These are phyloP conservation scores for Kluyveromyces lactis DNA, from an alignment of 805 yeast genomes.

Conservation along the genomic window DNA sequence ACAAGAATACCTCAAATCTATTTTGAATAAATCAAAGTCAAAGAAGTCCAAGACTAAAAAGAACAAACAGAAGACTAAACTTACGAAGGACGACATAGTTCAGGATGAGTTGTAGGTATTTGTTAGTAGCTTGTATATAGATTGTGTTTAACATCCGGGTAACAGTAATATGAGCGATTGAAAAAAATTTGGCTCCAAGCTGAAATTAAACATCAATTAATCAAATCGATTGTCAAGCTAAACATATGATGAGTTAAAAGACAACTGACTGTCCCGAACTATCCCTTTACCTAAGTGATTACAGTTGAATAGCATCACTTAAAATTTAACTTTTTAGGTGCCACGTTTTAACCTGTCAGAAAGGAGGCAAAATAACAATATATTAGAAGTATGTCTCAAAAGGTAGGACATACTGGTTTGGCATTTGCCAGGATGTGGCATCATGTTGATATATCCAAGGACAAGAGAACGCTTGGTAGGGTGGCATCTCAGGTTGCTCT, in stretches of 20 bases:
- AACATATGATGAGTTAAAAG: too few relatives aligned
- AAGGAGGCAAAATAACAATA: too few relatives aligned
- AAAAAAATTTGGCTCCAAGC: too few relatives aligned
- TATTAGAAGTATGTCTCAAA: slow-evolving; percentile 25
- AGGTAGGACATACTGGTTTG: slow-evolving; percentile 45
- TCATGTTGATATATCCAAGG: slow-evolving; percentile 83
- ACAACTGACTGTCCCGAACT: too few relatives aligned
- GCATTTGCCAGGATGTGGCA: slow-evolving; percentile 91
- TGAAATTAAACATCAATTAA: too few relatives aligned
- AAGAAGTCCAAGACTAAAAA: background rate
- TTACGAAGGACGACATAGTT: background rate
- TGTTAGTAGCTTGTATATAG: background rate
- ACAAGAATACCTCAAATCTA: slow-evolving; percentile 15
- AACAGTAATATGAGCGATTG: too few relatives aligned
- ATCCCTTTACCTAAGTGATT: too few relatives aligned
- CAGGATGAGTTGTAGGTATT: slow-evolving; percentile 1
- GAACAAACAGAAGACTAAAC: background rate
- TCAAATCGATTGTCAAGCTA: too few relatives aligned
- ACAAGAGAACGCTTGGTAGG: slow-evolving; percentile 82
- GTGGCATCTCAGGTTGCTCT: slow-evolving; percentile 83
- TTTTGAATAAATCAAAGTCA: slow-evolving; percentile 9
- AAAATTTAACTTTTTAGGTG: too few relatives aligned
- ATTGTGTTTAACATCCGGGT: too few relatives aligned
- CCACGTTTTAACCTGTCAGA: too few relatives aligned
- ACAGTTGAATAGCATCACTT: too few relatives aligned